Evolutionary conservation across 2,329 filamentous ascomycete genomes (phyloP).

Genomic region (Cladosporium oxysporum): DNA sequence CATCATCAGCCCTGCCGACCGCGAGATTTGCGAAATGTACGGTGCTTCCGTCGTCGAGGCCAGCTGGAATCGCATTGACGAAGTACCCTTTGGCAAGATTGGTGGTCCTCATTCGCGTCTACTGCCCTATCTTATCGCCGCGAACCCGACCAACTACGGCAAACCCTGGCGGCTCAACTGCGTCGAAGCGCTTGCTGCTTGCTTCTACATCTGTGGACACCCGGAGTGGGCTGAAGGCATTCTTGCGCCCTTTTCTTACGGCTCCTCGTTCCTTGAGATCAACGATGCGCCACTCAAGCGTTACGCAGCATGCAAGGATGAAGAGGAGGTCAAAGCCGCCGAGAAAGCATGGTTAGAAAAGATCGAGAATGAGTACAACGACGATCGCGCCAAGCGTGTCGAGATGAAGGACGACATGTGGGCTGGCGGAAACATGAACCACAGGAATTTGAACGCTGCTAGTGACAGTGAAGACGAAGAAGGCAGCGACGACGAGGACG

Average conservation of each 20-base stretch:
- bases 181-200: constrained; percentile 88
- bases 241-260: constrained; percentile 83
- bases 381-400: constrained; percentile 69
- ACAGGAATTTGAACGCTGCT: constrained; percentile 55
- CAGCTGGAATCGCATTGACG: constrained; percentile 89
- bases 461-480: constrained; percentile 52
- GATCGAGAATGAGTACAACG: constrained; percentile 84
- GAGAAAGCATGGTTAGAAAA: constrained; percentile 87
- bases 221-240: constrained; percentile 86
- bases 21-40: constrained; percentile 77
- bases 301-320: constrained; percentile 81
- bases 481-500: constrained; percentile 48
- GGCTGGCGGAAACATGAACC: constrained; percentile 88
- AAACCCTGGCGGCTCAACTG: constrained; percentile 95
- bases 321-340: constrained; percentile 77
- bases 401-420: constrained; percentile 72
- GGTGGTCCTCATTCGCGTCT: constrained; percentile 90
- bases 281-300: constrained; percentile 78
- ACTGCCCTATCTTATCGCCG: constrained; percentile 91
- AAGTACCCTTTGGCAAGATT: constrained; percentile 88
- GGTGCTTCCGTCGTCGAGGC: constrained; percentile 96
- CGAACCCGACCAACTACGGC: constrained; percentile 96
- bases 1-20: constrained; percentile 80
- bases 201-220: constrained; percentile 90
- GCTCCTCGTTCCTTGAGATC: constrained; percentile 84